These are phyloP conservation scores for Trichoderma sp. DNA, from an alignment of 2,329 filamentous ascomycete species.

Conservation along the genomic window DNA sequence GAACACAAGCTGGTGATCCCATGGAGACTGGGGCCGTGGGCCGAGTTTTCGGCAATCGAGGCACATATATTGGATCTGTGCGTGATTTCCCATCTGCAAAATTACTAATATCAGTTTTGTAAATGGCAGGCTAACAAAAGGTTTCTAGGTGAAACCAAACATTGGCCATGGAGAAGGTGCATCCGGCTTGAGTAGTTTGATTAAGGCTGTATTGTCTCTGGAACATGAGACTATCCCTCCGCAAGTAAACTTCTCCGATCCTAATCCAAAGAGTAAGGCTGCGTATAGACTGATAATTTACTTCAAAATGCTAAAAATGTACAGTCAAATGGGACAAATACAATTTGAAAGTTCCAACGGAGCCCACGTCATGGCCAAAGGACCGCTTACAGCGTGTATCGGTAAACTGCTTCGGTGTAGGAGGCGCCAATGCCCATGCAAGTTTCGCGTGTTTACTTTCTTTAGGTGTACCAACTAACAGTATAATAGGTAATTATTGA, in stretches of 20 bases:
- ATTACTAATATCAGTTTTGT: slow-evolving; percentile 32
- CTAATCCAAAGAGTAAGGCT: slow-evolving; percentile 44
- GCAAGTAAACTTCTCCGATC: slow-evolving; percentile 43
- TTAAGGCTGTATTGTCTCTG: slow-evolving; percentile 49
- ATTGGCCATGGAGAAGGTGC: slow-evolving; percentile 52
- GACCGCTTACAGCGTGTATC: slow-evolving; percentile 38
- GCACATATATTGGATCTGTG: slow-evolving; percentile 39
- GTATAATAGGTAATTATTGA: neutral
- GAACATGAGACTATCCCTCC: slow-evolving; percentile 47
- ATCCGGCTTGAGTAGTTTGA: slow-evolving; percentile 47
- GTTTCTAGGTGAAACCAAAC: slow-evolving; percentile 42
- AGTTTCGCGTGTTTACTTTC: slow-evolving; percentile 7
- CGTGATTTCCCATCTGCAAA: slow-evolving; percentile 19
- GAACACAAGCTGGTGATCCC: slow-evolving; percentile 45
- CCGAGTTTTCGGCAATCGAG: slow-evolving; percentile 36
- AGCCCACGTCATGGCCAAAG: slow-evolving; percentile 41
- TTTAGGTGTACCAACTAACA: neutral
- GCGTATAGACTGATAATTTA: slow-evolving; percentile 27
- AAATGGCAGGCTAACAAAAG: neutral
- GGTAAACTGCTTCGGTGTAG: slow-evolving; percentile 45
- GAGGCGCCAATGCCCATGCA: slow-evolving; percentile 43
- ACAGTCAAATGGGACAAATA: slow-evolving; percentile 28
- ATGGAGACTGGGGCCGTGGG: slow-evolving; percentile 43
- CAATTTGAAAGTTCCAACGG: slow-evolving; percentile 39
- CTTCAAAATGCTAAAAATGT: neutral